These are phyloP conservation scores for Calocybe cyanea DNA, from an alignment of 768 basidiomycete species.

Conservation along the genomic window DNA sequence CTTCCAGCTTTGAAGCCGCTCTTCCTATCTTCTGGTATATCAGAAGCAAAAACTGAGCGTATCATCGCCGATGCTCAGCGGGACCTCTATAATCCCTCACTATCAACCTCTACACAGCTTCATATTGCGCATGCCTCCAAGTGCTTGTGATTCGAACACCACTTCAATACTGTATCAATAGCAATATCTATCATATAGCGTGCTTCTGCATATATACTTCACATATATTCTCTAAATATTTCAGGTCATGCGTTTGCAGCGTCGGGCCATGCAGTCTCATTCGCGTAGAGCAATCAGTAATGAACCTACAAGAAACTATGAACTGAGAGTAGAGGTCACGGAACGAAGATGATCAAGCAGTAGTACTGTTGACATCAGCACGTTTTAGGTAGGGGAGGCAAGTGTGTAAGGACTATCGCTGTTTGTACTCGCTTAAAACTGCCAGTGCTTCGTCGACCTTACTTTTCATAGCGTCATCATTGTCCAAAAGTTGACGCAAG, in stretches of 20 bases:
- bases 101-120: slow-evolving; percentile 46
- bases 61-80: slow-evolving; percentile 61
- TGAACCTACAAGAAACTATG: slow-evolving; percentile 37
- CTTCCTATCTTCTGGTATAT: slow-evolving; percentile 49
- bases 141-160: slow-evolving; percentile 18
- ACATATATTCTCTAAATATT: background rate
- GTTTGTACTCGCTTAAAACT: slow-evolving; percentile 79
- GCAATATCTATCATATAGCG: slow-evolving; percentile 4
- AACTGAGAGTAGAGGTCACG: slow-evolving; percentile 23
- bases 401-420: slow-evolving; percentile 43
- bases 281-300: slow-evolving; percentile 44
- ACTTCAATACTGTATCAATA: slow-evolving; percentile 6
- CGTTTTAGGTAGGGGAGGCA: slow-evolving; percentile 27
- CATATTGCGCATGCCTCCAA: slow-evolving; percentile 58
- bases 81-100: slow-evolving; percentile 60
- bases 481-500: slow-evolving; percentile 84
- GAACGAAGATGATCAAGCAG: slow-evolving; percentile 35
- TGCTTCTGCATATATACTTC: slow-evolving; percentile 2
- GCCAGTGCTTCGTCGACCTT: slow-evolving; percentile 92
- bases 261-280: slow-evolving; percentile 60
- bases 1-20: slow-evolving; percentile 61
- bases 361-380: too few relatives aligned
- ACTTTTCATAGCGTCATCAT: slow-evolving; percentile 73
- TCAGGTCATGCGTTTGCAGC: slow-evolving; percentile 24
- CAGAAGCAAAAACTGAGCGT: slow-evolving; percentile 49